Evolutionary conservation across 108 stramenopile species (phyloP).

Genomic region (Asterionellopsis glacialis): DNA sequence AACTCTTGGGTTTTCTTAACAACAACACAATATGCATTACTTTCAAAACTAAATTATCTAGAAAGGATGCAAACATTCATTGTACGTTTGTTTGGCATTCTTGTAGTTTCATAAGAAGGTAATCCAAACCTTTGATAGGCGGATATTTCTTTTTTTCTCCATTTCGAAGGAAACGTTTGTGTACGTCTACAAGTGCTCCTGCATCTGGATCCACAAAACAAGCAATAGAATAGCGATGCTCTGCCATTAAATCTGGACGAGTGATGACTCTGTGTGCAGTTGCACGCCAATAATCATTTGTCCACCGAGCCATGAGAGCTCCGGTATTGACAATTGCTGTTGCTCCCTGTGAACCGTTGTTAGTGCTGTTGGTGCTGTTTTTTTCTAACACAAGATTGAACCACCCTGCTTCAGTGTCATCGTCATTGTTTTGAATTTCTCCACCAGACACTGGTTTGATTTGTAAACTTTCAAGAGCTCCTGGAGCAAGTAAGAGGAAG

Average conservation of each 20-base stretch:
- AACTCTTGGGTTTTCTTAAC: too few relatives aligned
- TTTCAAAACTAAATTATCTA: too few relatives aligned
- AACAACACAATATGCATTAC: too few relatives aligned
- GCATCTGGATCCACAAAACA: slow-evolving; percentile 19
- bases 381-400: slow-evolving; percentile 12
- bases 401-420: slow-evolving; percentile 11
- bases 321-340: slow-evolving; percentile 42
- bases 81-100: too few relatives aligned
- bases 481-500: slow-evolving; percentile 22
- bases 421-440: slow-evolving; percentile 16
- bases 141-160: not conserved
- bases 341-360: slow-evolving; percentile 4
- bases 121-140: slow-evolving; percentile 5
- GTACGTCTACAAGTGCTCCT: slow-evolving; percentile 5
- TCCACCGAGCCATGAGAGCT: slow-evolving; percentile 41
- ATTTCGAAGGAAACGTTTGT: not conserved
- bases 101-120: not conserved
- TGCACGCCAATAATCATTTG: slow-evolving; percentile 44
- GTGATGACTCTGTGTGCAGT: slow-evolving; percentile 44
- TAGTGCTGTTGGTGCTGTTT: slow-evolving; percentile 6
- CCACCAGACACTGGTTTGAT: slow-evolving; percentile 28
- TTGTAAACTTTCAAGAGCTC: slow-evolving; percentile 20
- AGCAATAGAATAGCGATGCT: slow-evolving; percentile 27
- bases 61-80: too few relatives aligned
- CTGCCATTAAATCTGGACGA: slow-evolving; percentile 1